Evolutionary conservation across 1,139 yeast species (phyloP).

Genomic region (Scheffersomyces quercinus): DNA sequence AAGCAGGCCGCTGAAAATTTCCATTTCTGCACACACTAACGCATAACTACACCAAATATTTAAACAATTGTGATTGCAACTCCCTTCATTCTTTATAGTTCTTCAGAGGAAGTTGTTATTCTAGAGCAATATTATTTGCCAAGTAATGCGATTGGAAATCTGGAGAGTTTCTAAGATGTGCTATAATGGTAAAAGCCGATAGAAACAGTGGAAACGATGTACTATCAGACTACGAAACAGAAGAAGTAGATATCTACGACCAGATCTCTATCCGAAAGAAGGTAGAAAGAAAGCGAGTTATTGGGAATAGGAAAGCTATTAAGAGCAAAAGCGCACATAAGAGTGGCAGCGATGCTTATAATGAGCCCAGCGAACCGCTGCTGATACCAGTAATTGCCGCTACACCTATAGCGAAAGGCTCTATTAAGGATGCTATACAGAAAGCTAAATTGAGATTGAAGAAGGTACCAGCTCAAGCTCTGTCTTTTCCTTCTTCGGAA

Average conservation of each 20-base stretch:
- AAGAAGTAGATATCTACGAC: conserved; percentile 11
- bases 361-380: neutral
- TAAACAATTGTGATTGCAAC: no score
- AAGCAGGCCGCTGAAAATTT: no score
- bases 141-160: neutral
- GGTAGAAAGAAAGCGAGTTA: neutral
- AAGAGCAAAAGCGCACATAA: neutral
- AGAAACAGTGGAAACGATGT: neutral
- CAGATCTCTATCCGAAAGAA: conserved; percentile 6
- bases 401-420: neutral
- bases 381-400: neutral
- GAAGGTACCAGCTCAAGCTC: no score
- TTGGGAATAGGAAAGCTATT: neutral
- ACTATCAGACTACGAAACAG: conserved; percentile 4
- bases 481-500: no score
- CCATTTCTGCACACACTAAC: no score
- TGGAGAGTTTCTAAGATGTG: neutral
- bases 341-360: neutral
- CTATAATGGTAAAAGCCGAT: neutral
- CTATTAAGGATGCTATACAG: neutral
- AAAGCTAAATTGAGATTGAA: neutral
- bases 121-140: no score
- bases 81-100: no score
- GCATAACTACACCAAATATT: no score
- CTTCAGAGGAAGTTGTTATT: no score